Base-by-base conservation (phyloP, 129 eudicot species). In the Cynara cardunculus region DNA sequence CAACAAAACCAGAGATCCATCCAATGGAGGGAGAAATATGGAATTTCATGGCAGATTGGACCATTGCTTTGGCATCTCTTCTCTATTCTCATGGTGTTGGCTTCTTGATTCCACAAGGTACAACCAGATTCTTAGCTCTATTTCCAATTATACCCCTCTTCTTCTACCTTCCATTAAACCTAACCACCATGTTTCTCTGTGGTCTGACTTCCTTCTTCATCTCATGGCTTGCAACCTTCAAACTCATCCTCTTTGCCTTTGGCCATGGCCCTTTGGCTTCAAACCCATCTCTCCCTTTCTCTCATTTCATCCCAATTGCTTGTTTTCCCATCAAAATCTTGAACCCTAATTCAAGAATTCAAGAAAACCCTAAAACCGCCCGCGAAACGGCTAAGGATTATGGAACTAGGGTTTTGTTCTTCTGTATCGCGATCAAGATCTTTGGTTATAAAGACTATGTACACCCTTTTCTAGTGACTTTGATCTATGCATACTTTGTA, bases 191-290 rank as follows among this genome's bases (percentile, higher is more conserved):
- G 44, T 85, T 74, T 75, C 77, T 88, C 8, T 78, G 82, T 46
- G 83, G 92, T 69, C n/a, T 79, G 70, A 83, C 88, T 5, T 76
- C 86, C 26, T 91, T 88, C 79, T 79, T 89, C 72, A 64, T 91
- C 8, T 77, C 88, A n/a, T 91, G 92, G 95, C 89, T 88, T 30
- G 83, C 85, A 44, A 86, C 79, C 44, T 90, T 88, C 81, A 90
- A 90, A 72, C 90, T 91, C 71, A 81, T 89, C 37, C 90, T 88
- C 80, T 83, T 87, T 35, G 89, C 86, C 11, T 83, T 89, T 41
- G 89, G 77, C 7, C 81, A 61, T 22, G 93, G 91, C 69, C 96
- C 96, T 32, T 84, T 91, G 32, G 44, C 64, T 69, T 83, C 88
- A 44, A 25, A 81, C 22, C 87, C 89, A 2, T 80, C 88, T 13